Base-by-base conservation (phyloP, 2,329 filamentous ascomycete genomes). In the Talaromyces verruculosus region DNA sequence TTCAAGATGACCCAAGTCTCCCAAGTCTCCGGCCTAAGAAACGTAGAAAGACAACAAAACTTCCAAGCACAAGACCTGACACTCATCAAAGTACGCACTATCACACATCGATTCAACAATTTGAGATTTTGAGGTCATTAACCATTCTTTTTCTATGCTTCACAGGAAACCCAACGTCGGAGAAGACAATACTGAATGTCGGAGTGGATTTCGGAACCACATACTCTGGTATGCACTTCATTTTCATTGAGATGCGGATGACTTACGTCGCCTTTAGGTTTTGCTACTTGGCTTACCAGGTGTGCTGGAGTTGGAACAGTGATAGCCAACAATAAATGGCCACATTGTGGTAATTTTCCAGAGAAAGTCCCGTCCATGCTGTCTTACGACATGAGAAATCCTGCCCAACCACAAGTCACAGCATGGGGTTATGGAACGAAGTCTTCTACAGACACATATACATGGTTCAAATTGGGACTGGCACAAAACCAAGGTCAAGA, bases 301-400 rank as follows among this genome's bases (percentile, higher is more conserved):
- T 41, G 33, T 37, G 25, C 25, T 25, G 25, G 25, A 25, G 17
- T 7, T 33, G 33, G 28, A 2, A 15, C 13, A 2, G 19, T 63
- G 15, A 28, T n/a, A 30, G 13, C 17, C 8, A 53, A 63, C 25
- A 17, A 15, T 1, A 55, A 15, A 3, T 63, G 61, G 61, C 61
- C 61, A 6, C 6, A 33, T 11, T n/a, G 7, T n/a, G 39, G 15
- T 7, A n/a, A n/a, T 17, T 41, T 15, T 5, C 37, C 25, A 25
- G 25, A 71, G 85, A 88, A 43, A 43, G 39, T 43, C 39, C 39
- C 39, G 6, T 43, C 17, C 3, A 43, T 43, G 39, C 6, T 43
- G 15, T 43, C 39, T 3, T 43, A 43, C 39, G 6, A 43, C 39
- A n/a, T 43, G 39, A 43, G 17, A n/a, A n/a, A 43, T n/a, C 5